Percentiles rank a stretch among this genome's conserved stretches.
Evolutionary conservation across 2,329 filamentous ascomycete species (phyloP).

Genomic region (Botryotinia convoluta): DNA sequence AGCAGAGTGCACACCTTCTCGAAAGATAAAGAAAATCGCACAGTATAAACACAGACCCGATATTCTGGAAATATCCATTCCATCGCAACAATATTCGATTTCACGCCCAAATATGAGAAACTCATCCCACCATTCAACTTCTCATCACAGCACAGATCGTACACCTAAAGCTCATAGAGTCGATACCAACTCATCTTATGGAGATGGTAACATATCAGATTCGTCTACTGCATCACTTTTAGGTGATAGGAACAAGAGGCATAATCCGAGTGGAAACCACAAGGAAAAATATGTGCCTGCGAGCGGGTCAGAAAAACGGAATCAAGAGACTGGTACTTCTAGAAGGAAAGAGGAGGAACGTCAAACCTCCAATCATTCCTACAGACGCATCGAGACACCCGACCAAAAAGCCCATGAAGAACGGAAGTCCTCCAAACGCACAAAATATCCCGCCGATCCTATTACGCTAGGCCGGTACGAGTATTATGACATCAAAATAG

Average conservation of each 20-base stretch:
- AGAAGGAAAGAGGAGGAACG: not conserved
- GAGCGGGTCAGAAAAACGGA: not conserved
- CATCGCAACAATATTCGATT: not conserved
- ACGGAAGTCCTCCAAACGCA: not conserved
- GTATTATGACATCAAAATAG: fast-evolving
- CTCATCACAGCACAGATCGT: not conserved
- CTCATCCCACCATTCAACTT: not conserved
- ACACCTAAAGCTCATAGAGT: not conserved
- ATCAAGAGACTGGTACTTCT: not conserved
- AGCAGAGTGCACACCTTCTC: not conserved
- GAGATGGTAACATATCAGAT: not conserved
- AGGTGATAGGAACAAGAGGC: not conserved
- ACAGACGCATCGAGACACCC: not conserved
- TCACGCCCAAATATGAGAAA: not conserved
- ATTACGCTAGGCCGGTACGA: not conserved
- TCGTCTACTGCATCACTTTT: not conserved
- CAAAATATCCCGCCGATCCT: not conserved
- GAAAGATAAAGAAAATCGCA: not conserved
- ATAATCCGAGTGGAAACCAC: not conserved
- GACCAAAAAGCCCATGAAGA: not conserved
- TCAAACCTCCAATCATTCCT: not conserved
- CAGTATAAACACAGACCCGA: not conserved
- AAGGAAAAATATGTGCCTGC: not conserved
- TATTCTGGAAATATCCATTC: not conserved
- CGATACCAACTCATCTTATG: not conserved